Evolutionary conservation across 306 rosid genomes (phyloP).

Genomic region (Quercus ilex): DNA sequence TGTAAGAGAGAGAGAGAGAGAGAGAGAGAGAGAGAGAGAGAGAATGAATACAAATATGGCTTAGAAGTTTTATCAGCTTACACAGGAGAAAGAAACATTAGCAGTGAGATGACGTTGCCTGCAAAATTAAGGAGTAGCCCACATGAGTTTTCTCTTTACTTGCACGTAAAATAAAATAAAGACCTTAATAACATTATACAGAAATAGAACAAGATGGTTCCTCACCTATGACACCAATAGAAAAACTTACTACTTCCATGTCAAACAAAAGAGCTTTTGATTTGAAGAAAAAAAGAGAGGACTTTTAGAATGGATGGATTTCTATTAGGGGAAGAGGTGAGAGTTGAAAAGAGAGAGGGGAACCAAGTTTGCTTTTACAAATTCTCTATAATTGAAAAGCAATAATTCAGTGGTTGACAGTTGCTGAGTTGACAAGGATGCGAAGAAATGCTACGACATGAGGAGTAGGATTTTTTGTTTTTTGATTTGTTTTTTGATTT

Average conservation of each 20-base stretch:
- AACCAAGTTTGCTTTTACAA: background rate
- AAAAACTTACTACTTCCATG: conserved; percentile 49
- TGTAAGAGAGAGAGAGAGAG: too few species aligned
- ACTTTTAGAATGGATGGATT: background rate
- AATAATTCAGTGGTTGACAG: background rate
- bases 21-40: too few species aligned
- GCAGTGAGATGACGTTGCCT: conserved; percentile 64
- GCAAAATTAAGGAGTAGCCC: background rate
- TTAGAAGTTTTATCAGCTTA: conserved; percentile 21
- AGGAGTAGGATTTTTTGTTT: too few species aligned
- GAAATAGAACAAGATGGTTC: background rate
- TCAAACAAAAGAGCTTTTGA: background rate
- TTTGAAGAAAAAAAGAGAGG: background rate
- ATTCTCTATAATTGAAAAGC: background rate
- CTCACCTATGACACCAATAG: conserved; percentile 55
- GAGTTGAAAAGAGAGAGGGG: background rate
- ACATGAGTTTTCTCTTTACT: background rate
- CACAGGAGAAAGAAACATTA: conserved; percentile 73
- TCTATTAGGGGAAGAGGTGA: background rate
- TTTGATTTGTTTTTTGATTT: too few species aligned
- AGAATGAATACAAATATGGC: background rate
- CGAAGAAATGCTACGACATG: too few species aligned
- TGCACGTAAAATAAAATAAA: background rate
- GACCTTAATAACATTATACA: background rate
- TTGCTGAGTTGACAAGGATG: background rate